These are phyloP conservation scores for Candida sithepensis DNA, from an alignment of 805 yeast species.

Conservation along the genomic window DNA sequence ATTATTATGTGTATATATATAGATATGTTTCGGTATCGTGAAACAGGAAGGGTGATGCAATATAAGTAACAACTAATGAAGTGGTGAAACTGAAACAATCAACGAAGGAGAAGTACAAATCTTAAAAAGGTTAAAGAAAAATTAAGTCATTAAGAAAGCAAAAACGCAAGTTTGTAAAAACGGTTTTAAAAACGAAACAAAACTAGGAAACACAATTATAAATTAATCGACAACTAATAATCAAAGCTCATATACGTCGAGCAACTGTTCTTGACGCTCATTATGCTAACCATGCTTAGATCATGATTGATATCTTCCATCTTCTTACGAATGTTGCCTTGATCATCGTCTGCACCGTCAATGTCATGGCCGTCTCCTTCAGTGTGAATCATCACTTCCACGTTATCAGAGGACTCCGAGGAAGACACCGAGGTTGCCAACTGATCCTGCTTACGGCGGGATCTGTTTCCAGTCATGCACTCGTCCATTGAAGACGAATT, in stretches of 20 bases:
- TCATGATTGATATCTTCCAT: slow-evolving; percentile 16
- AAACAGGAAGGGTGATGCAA: no score
- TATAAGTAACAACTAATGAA: no score
- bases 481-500: background rate
- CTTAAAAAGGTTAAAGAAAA: no score
- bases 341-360: background rate
- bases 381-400: slow-evolving; percentile 19
- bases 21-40: no score
- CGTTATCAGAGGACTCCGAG: slow-evolving; percentile 8
- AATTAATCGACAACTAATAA: slow-evolving; percentile 8
- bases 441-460: background rate
- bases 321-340: slow-evolving; percentile 2
- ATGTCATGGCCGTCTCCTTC: slow-evolving; percentile 1
- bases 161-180: no score
- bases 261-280: slow-evolving; percentile 21
- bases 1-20: no score
- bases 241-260: slow-evolving; percentile 20
- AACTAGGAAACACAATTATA: background rate
- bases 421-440: background rate
- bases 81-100: no score
- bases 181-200: background rate
- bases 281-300: slow-evolving; percentile 24
- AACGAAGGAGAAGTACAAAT: no score
- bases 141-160: no score
- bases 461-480: background rate